These are phyloP conservation scores for Coniella lustricola DNA, from an alignment of 2,329 filamentous ascomycete genomes.

Conservation along the genomic window DNA sequence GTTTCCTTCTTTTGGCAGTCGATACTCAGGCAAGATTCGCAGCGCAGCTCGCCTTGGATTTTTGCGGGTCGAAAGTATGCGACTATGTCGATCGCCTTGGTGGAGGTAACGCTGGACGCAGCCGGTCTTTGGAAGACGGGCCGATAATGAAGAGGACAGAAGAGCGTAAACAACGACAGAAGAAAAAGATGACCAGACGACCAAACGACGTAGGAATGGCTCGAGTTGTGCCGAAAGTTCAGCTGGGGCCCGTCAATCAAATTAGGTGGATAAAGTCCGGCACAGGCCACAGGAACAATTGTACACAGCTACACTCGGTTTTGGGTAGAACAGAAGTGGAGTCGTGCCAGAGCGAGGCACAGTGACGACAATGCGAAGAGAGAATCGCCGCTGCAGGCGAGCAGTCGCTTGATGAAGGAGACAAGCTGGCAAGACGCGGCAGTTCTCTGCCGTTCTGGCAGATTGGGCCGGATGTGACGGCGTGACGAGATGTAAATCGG, in stretches of 20 bases:
- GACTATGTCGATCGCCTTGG: conserved; percentile 1
- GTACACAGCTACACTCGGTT: background rate
- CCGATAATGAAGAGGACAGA: background rate
- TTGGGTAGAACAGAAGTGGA: background rate
- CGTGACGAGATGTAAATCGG: background rate
- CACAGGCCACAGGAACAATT: background rate
- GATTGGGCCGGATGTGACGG: background rate
- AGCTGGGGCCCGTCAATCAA: too few relatives aligned
- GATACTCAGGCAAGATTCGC: background rate
- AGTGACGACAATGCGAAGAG: background rate
- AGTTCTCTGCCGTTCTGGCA: background rate
- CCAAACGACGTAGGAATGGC: too few relatives aligned
- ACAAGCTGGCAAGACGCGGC: background rate
- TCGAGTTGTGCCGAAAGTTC: too few relatives aligned
- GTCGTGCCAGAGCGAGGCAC: background rate
- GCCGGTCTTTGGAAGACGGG: background rate
- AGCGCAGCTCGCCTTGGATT: conserved; percentile 2
- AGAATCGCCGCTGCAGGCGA: too few relatives aligned
- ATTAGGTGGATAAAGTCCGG: background rate
- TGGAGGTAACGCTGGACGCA: background rate
- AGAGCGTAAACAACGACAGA: background rate
- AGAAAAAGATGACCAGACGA: too few relatives aligned
- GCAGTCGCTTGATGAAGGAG: background rate
- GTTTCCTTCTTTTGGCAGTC: conserved; percentile 3
- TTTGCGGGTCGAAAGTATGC: conserved; percentile 2